These are phyloP conservation scores for Cytospora piceicola DNA, from an alignment of 2,329 filamentous ascomycete genomes.

Conservation along the genomic window DNA sequence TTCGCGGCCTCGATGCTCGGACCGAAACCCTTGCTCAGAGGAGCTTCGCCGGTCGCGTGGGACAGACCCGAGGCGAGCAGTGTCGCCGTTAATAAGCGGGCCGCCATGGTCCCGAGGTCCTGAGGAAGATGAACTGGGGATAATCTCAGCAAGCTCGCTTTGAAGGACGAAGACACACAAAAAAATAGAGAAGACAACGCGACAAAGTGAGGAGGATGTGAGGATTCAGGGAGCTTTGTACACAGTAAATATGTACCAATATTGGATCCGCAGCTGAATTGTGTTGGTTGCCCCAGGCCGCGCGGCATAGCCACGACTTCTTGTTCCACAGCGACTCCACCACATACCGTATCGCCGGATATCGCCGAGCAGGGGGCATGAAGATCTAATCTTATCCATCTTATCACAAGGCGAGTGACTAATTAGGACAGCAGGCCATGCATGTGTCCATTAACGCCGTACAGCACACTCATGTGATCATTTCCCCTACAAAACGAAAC, in stretches of 20 bases:
- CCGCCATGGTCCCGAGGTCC: conserved; percentile 16
- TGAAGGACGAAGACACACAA: too few species aligned
- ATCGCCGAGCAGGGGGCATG: background rate
- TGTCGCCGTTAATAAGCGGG: conserved; percentile 23
- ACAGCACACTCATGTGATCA: too few species aligned
- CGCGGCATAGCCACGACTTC: conserved; percentile 12
- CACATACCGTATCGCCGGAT: conserved; percentile 16
- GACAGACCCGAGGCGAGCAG: conserved; percentile 22
- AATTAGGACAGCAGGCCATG: too few species aligned
- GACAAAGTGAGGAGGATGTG: too few species aligned
- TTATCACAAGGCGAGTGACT: background rate
- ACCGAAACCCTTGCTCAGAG: conserved; percentile 34
- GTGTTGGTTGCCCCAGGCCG: conserved; percentile 10
- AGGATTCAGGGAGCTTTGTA: background rate
- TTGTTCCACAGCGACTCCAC: conserved; percentile 3
- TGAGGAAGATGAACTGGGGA: background rate
- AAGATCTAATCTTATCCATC: conserved; percentile 23
- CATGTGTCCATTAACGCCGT: too few species aligned
- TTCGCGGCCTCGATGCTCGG: conserved; percentile 46
- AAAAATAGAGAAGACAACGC: background rate
- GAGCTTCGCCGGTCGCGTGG: conserved; percentile 3
- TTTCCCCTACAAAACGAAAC: too few species aligned
- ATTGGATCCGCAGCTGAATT: conserved; percentile 6
- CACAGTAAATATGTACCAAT: background rate
- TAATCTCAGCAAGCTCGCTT: background rate